Percentiles rank a stretch among this genome's conserved stretches.
Conservation (phyloP, 257 asterid genomes). For the Nicotiana otophora region DNA sequence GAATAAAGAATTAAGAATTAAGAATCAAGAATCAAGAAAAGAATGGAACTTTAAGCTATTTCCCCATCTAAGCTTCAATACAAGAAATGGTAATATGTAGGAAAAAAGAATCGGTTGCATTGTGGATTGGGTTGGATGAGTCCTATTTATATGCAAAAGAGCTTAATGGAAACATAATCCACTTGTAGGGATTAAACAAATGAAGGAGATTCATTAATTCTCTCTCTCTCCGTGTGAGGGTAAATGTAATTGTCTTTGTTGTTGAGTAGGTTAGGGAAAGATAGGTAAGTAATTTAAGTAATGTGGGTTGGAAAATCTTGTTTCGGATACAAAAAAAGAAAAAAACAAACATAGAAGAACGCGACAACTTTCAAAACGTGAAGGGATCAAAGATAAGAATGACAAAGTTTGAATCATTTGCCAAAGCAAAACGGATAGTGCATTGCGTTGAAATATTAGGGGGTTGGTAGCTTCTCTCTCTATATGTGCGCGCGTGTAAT, state of each 20-base stretch:
- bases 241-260: background rate
- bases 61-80: background rate
- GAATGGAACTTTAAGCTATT: background rate
- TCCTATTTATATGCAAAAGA: background rate
- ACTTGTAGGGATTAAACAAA: background rate
- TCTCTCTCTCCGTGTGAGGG: background rate
- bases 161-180: background rate
- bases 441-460: background rate
- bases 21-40: background rate
- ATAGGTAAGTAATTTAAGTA: background rate
- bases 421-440: background rate
- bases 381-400: background rate
- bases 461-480: background rate
- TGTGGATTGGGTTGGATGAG: constrained; percentile 13
- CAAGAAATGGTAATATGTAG: background rate
- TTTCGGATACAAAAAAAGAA: background rate
- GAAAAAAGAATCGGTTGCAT: background rate
- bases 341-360: background rate
- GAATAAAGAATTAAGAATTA: background rate
- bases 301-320: background rate
- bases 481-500: background rate
- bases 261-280: constrained; percentile 6
- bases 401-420: constrained; percentile 4
- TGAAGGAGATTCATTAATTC: background rate
- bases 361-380: constrained; percentile 4